These are phyloP conservation scores for Annulohypoxylon maeteangense DNA, from an alignment of 495 filamentous ascomycete species.

Conservation along the genomic window DNA sequence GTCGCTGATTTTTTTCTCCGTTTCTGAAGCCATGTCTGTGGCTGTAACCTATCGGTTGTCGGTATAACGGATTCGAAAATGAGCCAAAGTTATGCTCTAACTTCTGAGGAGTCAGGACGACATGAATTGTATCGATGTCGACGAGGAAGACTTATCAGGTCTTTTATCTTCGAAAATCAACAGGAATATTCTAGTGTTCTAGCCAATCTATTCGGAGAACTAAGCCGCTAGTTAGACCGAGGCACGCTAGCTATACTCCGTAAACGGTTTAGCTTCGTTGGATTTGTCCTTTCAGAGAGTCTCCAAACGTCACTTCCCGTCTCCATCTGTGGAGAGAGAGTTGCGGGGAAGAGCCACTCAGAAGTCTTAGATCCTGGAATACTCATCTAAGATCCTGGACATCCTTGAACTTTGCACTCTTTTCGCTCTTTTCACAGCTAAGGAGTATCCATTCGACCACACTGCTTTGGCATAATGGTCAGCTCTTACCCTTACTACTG, in stretches of 20 bases:
- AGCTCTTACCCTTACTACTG: slow-evolving; percentile 1
- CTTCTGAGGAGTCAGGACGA: neutral
- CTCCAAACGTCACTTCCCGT: neutral
- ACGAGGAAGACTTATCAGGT: neutral
- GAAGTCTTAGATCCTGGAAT: slow-evolving; percentile 23
- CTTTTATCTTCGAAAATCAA: slow-evolving; percentile 23
- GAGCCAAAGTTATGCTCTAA: neutral
- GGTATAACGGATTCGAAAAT: neutral
- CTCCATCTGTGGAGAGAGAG: slow-evolving; percentile 19
- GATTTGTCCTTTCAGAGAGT: slow-evolving; percentile 16
- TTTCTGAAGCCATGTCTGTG: slow-evolving; percentile 18
- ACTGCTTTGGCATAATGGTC: slow-evolving; percentile 32
- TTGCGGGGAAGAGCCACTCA: slow-evolving; percentile 42
- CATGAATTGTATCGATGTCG: neutral
- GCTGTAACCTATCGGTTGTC: neutral
- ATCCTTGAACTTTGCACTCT: neutral
- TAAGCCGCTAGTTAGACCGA: slow-evolving; percentile 19
- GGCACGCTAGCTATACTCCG: slow-evolving; percentile 29
- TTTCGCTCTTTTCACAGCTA: too few species aligned
- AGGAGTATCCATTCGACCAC: slow-evolving; percentile 25
- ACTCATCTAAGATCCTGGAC: slow-evolving; percentile 2
- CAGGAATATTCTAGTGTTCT: slow-evolving; percentile 34
- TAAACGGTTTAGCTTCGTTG: slow-evolving; percentile 35
- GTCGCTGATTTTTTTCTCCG: slow-evolving; percentile 25
- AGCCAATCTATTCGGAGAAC: slow-evolving; percentile 8